Percentiles rank a stretch among this genome's conserved stretches.
Conservation (phyloP, 2,329 filamentous ascomycete genomes). For the Pyrenochaeta sp. region DNA sequence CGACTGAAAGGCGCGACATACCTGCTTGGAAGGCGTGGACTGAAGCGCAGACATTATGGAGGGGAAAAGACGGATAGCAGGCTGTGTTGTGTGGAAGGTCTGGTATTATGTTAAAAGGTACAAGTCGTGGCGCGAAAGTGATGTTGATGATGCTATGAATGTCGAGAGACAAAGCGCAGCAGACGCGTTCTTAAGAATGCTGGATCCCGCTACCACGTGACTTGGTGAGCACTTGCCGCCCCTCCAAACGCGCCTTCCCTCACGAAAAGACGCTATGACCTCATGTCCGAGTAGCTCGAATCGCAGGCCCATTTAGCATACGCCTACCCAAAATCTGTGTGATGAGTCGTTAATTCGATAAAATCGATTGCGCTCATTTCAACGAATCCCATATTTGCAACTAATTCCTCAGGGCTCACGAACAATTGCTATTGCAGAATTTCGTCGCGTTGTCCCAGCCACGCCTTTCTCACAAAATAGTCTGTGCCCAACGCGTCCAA, state of each 20-base stretch:
- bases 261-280: conserved; percentile 40
- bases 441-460: conserved; percentile 34
- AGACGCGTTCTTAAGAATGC: conserved; percentile 35
- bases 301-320: conserved; percentile 8
- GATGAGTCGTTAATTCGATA: not conserved
- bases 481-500: conserved; percentile 42
- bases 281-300: conserved; percentile 19
- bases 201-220: conserved; percentile 32
- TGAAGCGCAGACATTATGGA: conserved; percentile 74
- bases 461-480: conserved; percentile 30
- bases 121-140: conserved; percentile 21
- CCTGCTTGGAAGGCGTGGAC: conserved; percentile 77
- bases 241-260: conserved; percentile 23
- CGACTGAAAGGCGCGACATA: conserved; percentile 54
- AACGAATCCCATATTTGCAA: conserved; percentile 26
- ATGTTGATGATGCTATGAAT: conserved; percentile 34
- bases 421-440: conserved; percentile 12
- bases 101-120: conserved; percentile 26
- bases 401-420: not conserved
- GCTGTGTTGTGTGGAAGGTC: conserved; percentile 16
- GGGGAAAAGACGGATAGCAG: conserved; percentile 18
- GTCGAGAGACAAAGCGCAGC: conserved; percentile 22
- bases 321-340: not conserved
- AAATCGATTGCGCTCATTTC: conserved; percentile 8
- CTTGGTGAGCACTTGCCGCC: conserved; percentile 15